Evolutionary conservation across 495 filamentous ascomycete species (phyloP).

Genomic region (Penicillium fimorum): DNA sequence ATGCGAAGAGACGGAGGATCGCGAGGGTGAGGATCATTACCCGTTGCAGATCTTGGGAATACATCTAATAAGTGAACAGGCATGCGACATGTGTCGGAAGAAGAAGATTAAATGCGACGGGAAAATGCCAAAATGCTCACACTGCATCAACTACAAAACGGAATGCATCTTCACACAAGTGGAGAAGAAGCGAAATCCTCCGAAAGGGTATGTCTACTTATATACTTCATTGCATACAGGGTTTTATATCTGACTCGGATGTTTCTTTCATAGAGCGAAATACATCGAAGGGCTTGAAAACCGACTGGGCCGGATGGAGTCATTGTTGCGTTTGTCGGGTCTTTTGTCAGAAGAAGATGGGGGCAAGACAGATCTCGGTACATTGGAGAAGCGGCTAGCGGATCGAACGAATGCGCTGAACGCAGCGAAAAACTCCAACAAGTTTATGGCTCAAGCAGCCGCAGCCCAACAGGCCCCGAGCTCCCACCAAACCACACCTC

Average conservation of each 20-base stretch:
- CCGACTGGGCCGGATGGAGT: constrained; percentile 90
- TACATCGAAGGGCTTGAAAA: constrained; percentile 99
- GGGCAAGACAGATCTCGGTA: constrained; percentile 84
- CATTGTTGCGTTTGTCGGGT: constrained; percentile 80
- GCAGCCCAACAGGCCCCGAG: constrained; percentile 26
- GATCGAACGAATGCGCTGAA: constrained; percentile 55
- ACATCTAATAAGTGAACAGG: constrained; percentile 47
- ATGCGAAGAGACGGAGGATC: constrained; percentile 90
- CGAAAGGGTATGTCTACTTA: constrained; percentile 75
- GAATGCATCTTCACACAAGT: constrained; percentile 97
- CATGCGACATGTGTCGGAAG: constrained; percentile 98
- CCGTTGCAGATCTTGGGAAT: background rate
- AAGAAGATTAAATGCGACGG: constrained; percentile 99
- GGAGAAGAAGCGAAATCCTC: constrained; percentile 97
- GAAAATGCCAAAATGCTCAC: constrained; percentile 89
- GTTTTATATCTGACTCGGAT: constrained; percentile 16
- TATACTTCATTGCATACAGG: background rate
- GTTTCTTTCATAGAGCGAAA: constrained; percentile 63
- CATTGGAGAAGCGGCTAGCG: constrained; percentile 76
- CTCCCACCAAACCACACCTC: constrained; percentile 48
- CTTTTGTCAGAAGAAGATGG: constrained; percentile 84
- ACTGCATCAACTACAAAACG: constrained; percentile 97
- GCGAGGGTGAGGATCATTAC: constrained; percentile 61
- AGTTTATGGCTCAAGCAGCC: constrained; percentile 27
- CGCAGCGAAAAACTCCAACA: constrained; percentile 33